phyloP scores from a whole-genome alignment of 208 protist species.

The Leptomonas pyrrhocoris region DNA sequence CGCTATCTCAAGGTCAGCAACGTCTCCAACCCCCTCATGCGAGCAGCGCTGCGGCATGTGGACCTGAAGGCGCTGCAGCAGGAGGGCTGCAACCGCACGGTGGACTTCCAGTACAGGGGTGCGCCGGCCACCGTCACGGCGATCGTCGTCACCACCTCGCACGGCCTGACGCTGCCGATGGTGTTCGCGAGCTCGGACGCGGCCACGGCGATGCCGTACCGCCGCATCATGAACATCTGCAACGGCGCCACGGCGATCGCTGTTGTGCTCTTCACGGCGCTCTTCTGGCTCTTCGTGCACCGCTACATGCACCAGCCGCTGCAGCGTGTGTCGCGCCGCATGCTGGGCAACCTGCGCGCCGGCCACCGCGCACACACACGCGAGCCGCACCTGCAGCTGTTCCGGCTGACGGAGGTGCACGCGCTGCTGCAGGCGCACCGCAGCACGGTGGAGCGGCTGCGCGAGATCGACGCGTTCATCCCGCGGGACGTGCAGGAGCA shows the following conservation, averaged over 20 bases:
- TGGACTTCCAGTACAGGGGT: conserved; percentile 8
- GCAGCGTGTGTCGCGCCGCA: not conserved
- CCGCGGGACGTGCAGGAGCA: conserved; percentile 6
- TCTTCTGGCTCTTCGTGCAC: conserved; percentile 17
- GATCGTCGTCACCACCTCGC: not conserved
- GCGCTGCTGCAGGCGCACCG: too few species aligned
- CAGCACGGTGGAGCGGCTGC: conserved; percentile 19
- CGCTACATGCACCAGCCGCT: conserved; percentile 13
- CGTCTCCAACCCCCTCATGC: conserved; percentile 43
- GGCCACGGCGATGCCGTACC: conserved; percentile 2
- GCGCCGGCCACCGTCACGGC: conserved; percentile 9
- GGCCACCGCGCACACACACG: conserved; percentile 2
- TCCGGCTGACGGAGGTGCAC: conserved; percentile 22
- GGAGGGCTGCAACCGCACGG: conserved; percentile 1
- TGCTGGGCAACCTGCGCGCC: conserved; percentile 7
- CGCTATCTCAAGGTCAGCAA: conserved; percentile 26
- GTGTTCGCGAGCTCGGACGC: conserved; percentile 17
- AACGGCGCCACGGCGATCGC: conserved; percentile 9
- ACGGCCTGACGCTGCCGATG: conserved; percentile 5
- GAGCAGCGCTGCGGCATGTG: conserved; percentile 34
- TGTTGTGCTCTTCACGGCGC: conserved; percentile 4
- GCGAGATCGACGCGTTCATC: conserved; percentile 28
- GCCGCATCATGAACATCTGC: conserved; percentile 15
- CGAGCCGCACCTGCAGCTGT: not conserved
- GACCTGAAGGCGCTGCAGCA: conserved; percentile 16